A percentile compares a stretch with the other conserved stretches of the same genome.
phyloP scores from a whole-genome alignment of 2,329 filamentous ascomycete genomes.

The Xylariaceae sp. region DNA sequence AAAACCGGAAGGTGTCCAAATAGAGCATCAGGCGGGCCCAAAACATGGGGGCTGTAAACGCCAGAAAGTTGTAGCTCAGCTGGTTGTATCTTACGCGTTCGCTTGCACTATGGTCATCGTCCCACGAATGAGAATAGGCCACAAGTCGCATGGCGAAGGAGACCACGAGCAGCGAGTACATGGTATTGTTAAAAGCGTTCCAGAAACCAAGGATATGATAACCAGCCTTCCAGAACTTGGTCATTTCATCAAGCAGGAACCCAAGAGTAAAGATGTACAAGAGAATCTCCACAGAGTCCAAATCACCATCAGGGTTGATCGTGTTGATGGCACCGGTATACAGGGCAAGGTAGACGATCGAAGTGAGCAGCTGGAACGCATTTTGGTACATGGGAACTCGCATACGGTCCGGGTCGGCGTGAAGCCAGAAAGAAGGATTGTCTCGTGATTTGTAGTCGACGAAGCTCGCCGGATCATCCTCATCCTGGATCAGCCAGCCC shows the following conservation, averaged over 20 bases:
- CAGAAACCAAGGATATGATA: slow-evolving; percentile 90
- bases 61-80: slow-evolving; percentile 89
- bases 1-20: slow-evolving; percentile 90
- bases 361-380: slow-evolving; percentile 78
- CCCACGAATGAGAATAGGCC: slow-evolving; percentile 60
- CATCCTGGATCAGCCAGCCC: slow-evolving; percentile 95
- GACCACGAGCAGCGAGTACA: slow-evolving; percentile 74
- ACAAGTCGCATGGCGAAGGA: slow-evolving; percentile 78
- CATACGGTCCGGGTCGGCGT: slow-evolving; percentile 94
- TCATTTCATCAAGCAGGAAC: slow-evolving; percentile 81
- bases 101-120: slow-evolving; percentile 33
- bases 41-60: slow-evolving; percentile 93
- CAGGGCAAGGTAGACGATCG: slow-evolving; percentile 74
- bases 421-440: slow-evolving; percentile 70
- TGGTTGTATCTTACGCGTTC: slow-evolving; percentile 65
- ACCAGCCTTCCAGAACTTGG: slow-evolving; percentile 93
- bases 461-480: slow-evolving; percentile 84
- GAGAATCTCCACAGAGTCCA: slow-evolving; percentile 78
- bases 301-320: slow-evolving; percentile 76
- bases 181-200: slow-evolving; percentile 86
- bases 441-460: slow-evolving; percentile 81
- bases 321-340: slow-evolving; percentile 94
- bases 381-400: slow-evolving; percentile 91
- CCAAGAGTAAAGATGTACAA: slow-evolving; percentile 90
- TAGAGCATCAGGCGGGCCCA: slow-evolving; percentile 92